These are phyloP conservation scores for Mortierella sp. DNA, from an alignment of 371 early-diverging fungal species.

Conservation along the genomic window DNA sequence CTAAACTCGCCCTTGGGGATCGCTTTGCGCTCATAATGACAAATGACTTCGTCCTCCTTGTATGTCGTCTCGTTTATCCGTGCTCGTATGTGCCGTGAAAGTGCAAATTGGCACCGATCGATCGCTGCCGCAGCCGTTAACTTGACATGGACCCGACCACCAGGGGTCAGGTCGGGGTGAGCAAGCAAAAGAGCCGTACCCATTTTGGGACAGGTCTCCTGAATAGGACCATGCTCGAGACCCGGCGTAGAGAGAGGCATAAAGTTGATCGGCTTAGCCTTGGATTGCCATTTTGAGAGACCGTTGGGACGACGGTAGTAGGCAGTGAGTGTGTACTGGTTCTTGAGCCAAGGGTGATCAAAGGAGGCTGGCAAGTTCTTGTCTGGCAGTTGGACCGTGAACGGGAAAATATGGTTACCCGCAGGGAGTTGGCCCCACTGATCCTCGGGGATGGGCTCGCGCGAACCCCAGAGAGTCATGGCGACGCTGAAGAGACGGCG, in stretches of 20 bases:
- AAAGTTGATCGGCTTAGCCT: conserved; percentile 51
- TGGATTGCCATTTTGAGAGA: conserved; percentile 52
- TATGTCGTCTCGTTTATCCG: conserved; percentile 48
- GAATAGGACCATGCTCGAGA: conserved; percentile 48
- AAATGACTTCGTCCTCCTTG: conserved; percentile 50
- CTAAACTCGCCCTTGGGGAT: conserved; percentile 49
- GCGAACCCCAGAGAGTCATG: conserved; percentile 49
- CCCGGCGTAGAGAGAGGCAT: conserved; percentile 51
- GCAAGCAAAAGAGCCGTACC: conserved; percentile 46
- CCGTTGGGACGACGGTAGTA: conserved; percentile 51
- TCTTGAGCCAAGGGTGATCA: conserved; percentile 54
- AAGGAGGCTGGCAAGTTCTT: conserved; percentile 52
- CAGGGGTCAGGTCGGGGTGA: conserved; percentile 45
- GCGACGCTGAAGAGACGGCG: conserved; percentile 51
- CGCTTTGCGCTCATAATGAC: conserved; percentile 47
- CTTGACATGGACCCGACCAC: conserved; percentile 46
- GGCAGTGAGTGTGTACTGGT: conserved; percentile 49
- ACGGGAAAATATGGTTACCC: conserved; percentile 52
- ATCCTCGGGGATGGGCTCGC: conserved; percentile 42
- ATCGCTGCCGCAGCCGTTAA: conserved; percentile 49
- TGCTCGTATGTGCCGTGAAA: conserved; percentile 50
- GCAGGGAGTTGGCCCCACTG: conserved; percentile 46
- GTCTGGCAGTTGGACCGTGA: conserved; percentile 49
- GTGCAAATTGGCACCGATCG: conserved; percentile 49
- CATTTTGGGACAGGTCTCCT: conserved; percentile 49